Base-by-base conservation (phyloP, 805 yeast genomes). In the Zygosaccharomyces siamensis region DNA sequence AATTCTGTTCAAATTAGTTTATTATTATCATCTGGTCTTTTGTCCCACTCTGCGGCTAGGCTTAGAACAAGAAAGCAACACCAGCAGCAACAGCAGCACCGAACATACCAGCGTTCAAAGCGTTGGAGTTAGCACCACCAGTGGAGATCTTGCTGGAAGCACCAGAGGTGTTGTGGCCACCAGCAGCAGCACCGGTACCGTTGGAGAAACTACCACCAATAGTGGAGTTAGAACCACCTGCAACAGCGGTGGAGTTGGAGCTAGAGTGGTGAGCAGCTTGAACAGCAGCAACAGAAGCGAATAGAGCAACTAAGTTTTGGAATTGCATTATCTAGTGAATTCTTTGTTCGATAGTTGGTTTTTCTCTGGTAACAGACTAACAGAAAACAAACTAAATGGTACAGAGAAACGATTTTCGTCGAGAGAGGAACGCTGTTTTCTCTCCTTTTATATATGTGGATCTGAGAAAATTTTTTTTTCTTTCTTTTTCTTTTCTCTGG, bases 1-100 rank as follows among this genome's bases (percentile, higher is more conserved):
- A 26, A 6, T 26, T 26, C 8, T 26, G 11, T 26, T 7, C 10
- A 7, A 23, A 38, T 45, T 28, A n/a, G 12, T 36, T 26, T n/a
- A 14, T n/a, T 27, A 14, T 44, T 45, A 14, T 39, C 3, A 18
- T 5, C 20, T 23, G 28, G 11, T 27, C 33, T 14, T 16, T 28
- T 23, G 16, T 32, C 24, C 23, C 18, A 18, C 40, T 23, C 24
- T 23, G 3, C 7, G 24, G 3, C 7, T 23, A 23, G 3, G 52
- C 66, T 69, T 72, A 72, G 70, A 72, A 71, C 63, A 72, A 68
- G 72, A 72, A 71, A 63, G 74, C 76, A 54, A 83, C 82, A 78
- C 88, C 90, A 65, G 89, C 90, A 59, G 89, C 90, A 60, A 85
- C 86, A 68, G 83, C 87, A 63, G 86, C 89, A 79, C 89, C 90